These are phyloP conservation scores for Penicillium freii DNA, from an alignment of 2,329 filamentous ascomycete genomes.

Conservation along the genomic window DNA sequence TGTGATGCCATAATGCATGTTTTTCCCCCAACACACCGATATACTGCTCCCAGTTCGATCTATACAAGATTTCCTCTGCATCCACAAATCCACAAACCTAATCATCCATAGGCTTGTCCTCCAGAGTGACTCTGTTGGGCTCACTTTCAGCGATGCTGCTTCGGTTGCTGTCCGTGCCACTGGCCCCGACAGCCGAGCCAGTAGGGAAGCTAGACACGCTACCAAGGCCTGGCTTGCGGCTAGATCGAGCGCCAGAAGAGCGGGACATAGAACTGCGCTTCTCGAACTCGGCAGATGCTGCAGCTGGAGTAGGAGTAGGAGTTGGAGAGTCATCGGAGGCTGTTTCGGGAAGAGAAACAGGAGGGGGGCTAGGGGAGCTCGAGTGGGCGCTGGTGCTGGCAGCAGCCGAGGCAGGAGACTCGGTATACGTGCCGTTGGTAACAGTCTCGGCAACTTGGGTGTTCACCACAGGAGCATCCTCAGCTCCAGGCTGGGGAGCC, in stretches of 20 bases:
- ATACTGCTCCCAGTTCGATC: background rate
- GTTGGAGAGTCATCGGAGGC: conserved; percentile 37
- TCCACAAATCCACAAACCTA: conserved; percentile 31
- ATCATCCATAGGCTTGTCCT: conserved; percentile 77
- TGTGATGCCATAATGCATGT: background rate
- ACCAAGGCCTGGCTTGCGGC: conserved; percentile 50
- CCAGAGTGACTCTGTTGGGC: conserved; percentile 61
- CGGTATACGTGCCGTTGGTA: conserved; percentile 45
- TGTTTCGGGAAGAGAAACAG: conserved; percentile 28
- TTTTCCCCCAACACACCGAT: background rate
- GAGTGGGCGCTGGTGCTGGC: conserved; percentile 27
- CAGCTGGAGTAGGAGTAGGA: conserved; percentile 32
- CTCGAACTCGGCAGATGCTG: conserved; percentile 44
- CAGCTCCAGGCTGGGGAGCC: conserved; percentile 42
- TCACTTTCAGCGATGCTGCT: conserved; percentile 41
- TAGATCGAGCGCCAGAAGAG: conserved; percentile 47
- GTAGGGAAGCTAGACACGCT: conserved; percentile 36
- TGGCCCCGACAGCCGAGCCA: conserved; percentile 19
- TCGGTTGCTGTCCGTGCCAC: conserved; percentile 33
- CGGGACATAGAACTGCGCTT: conserved; percentile 66
- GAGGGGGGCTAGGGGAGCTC: conserved; percentile 30
- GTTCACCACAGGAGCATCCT: conserved; percentile 31
- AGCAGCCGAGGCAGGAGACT: conserved; percentile 27
- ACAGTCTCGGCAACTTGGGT: conserved; percentile 30
- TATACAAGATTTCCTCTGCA: conserved; percentile 3